Percentiles rank a stretch among this genome's conserved stretches.
Evolutionary conservation across 2,329 filamentous ascomycete species (phyloP).

Genomic region (Mariannaea elegans): DNA sequence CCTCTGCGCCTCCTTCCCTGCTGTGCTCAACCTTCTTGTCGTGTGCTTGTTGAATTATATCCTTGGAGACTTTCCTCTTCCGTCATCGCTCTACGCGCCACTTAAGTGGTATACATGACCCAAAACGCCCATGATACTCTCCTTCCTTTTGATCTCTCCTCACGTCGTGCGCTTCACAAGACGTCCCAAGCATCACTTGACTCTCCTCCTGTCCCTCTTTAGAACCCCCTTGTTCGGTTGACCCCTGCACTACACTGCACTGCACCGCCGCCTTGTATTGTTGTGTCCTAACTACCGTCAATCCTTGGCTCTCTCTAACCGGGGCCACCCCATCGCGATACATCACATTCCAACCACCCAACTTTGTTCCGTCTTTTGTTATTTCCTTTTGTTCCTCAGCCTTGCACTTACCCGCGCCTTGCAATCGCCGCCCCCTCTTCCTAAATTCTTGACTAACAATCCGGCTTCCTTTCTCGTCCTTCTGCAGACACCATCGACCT

Average conservation of each 20-base stretch:
- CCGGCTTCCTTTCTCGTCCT: slow-evolving; percentile 17
- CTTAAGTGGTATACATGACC: background rate
- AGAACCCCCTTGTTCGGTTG: slow-evolving; percentile 22
- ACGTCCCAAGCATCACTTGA: slow-evolving; percentile 19
- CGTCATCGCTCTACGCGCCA: background rate
- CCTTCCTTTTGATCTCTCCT: background rate
- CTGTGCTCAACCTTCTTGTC: background rate
- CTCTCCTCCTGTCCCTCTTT: slow-evolving; percentile 26
- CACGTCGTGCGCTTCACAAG: slow-evolving; percentile 2
- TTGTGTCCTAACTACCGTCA: slow-evolving; percentile 19
- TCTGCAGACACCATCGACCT: slow-evolving; percentile 89
- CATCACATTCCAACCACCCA: slow-evolving; percentile 37
- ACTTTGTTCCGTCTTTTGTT: slow-evolving; percentile 29
- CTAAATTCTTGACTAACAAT: slow-evolving; percentile 28
- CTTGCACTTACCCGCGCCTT: slow-evolving; percentile 4
- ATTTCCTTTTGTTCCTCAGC: slow-evolving; percentile 24
- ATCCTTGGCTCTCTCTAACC: slow-evolving; percentile 29
- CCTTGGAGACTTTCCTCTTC: background rate
- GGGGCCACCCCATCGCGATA: slow-evolving; percentile 34
- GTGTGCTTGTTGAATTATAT: background rate
- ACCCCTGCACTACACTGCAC: slow-evolving; percentile 12
- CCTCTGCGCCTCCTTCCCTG: slow-evolving; percentile 19
- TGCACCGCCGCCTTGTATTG: slow-evolving; percentile 29
- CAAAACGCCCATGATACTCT: background rate
- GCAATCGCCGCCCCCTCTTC: slow-evolving; percentile 2